These are phyloP conservation scores for Populus hybrid DNA, from an alignment of 441 rosid species.

Conservation along the genomic window DNA sequence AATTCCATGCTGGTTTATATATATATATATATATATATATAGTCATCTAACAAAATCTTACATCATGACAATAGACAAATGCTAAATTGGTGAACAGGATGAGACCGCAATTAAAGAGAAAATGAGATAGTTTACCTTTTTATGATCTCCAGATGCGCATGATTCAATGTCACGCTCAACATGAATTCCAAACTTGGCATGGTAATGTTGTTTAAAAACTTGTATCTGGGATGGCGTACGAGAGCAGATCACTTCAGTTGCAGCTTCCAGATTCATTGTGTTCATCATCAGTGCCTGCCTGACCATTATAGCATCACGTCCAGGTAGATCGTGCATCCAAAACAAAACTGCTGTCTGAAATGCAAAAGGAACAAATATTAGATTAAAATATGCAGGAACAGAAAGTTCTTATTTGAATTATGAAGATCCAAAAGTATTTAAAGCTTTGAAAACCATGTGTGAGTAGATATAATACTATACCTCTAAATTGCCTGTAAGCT, in stretches of 20 bases:
- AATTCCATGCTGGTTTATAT: background rate
- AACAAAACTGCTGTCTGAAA: slow-evolving; percentile 53
- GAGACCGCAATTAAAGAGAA: background rate
- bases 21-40: no score
- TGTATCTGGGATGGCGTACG: slow-evolving; percentile 65
- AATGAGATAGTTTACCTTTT: slow-evolving; percentile 26
- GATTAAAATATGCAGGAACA: background rate
- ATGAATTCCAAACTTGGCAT: slow-evolving; percentile 35
- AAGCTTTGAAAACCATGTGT: background rate
- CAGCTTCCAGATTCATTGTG: slow-evolving; percentile 29
- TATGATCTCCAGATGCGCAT: slow-evolving; percentile 46
- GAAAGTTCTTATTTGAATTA: background rate
- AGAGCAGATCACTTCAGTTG: slow-evolving; percentile 58
- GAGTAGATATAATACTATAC: slow-evolving; percentile 22
- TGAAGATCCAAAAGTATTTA: background rate
- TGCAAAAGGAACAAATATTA: background rate
- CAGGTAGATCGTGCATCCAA: slow-evolving; percentile 66
- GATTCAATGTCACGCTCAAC: slow-evolving; percentile 52
- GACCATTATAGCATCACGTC: slow-evolving; percentile 49
- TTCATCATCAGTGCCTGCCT: slow-evolving; percentile 28
- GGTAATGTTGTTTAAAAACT: slow-evolving; percentile 48
- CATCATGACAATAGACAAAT: background rate
- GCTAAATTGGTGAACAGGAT: background rate
- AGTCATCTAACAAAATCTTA: background rate
- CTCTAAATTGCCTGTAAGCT: slow-evolving; percentile 52